Base-by-base conservation (phyloP, 257 asterid genomes). In the Salvia miltiorrhiza region DNA sequence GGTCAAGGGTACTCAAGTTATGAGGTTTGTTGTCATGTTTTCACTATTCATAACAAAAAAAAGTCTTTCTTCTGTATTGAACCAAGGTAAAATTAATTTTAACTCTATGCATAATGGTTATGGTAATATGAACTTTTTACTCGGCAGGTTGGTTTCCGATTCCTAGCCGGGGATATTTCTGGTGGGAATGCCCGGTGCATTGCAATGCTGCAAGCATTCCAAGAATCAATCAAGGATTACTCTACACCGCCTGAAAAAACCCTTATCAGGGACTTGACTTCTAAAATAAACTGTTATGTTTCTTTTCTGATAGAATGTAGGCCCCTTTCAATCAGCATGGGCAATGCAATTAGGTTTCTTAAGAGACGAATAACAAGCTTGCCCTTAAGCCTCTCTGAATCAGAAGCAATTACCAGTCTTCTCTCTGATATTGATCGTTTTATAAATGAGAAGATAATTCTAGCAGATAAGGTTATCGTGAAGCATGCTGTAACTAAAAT, bases 291-390 rank as follows among this genome's bases (percentile, higher is more conserved):
- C 70, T 66, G 75, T 56, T 86, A 70, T 9, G 81, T 89, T 45
- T 90, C 96, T 33, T 92, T 87, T 75, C 79, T 92, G 64, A 86
- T 82, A 7, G 96, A 86, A 62, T 89, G 98, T 79, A 84, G 96
- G 49, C 98, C 92, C 74, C 96, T 89, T 54, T 87, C 98, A 23
- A 76, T 89, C 67, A 88, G 98, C 82, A 92, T 90, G 97, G 97
- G 98, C 24, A 92, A 89, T 71, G 96, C 98, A 61, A 86, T 89
- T 71, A 82, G 90, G 72, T 92, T 84, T 76, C 81, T 92, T 41
- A 92, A 89, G 79, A 72, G 84, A 76, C 84, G 83, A 66, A 76
- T 89, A 43, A 72, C 83, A 47, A 82, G 81, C 66, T 69, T 90
- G 64, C 76, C 97, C 33, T 43, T 81, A 61, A 78, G 78, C 62